Base-by-base conservation (phyloP, 805 yeast species). In the Candida railenensis region DNA sequence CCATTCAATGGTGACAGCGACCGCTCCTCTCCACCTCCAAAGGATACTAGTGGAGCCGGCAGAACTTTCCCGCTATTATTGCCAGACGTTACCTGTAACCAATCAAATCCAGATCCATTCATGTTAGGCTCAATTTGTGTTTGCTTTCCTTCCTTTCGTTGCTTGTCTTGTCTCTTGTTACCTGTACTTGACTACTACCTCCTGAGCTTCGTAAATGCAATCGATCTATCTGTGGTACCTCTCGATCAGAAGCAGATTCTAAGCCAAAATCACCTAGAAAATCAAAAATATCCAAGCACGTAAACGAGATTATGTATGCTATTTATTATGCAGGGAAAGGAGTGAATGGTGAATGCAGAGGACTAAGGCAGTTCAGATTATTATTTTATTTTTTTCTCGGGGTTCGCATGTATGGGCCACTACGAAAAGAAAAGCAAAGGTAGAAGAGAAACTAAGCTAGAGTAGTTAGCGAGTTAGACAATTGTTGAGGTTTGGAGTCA, bases 41-140 rank as follows among this genome's bases (percentile, higher is more conserved):
- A 79, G 2, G 83, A 78, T 4, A 78, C 83, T 21, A 66, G 71
- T 3, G 83, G 83, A 7, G 80, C 81, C 3, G 75, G 74, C 9
- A 63, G 48, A 1, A 37, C 39, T 25, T 44, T 41, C 2, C 49
- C 38, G 14, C 48, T 53, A 30, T 41, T 32, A 21, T 34, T 33
- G 12, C 44, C 40, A 34, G 63, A 14, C 59, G 59, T 45, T 48
- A 74, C 61, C 48, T 76, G 76, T 41, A 78, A 60, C 83, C 83
- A 79, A 53, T 79, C 82, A 51, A 76, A 77, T 9, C 81, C 81
- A 48, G 72, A 46, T 43, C 57, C 61, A 45, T 52, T 56, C 68
- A 63, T 62, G 16, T 28, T 46, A 32, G 37, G 14, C 12, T 20
- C 16, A 36, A 15, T 36, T 12, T 8, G 12, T 36, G 12, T 36